Percentiles rank a stretch among this genome's conserved stretches.
Evolutionary conservation across 2,329 filamentous ascomycete genomes (phyloP).

Genomic region (Diatrype stigma): DNA sequence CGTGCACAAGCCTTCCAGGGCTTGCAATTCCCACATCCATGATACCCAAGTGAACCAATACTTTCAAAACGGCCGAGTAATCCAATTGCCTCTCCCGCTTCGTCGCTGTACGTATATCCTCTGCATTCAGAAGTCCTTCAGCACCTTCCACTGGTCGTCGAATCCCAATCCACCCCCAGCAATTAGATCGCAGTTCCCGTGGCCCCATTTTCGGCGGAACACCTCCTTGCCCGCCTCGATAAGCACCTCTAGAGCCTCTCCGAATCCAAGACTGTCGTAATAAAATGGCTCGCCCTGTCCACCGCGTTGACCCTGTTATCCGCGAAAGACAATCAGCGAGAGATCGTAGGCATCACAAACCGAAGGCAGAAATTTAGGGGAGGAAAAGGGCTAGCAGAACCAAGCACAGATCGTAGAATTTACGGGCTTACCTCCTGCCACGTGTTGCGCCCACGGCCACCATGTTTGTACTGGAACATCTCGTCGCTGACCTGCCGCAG

Average conservation of each 20-base stretch:
- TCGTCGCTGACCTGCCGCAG: constrained; percentile 24
- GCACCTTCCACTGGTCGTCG: constrained; percentile 45
- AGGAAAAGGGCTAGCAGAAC: no score
- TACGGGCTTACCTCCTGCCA: constrained; percentile 30
- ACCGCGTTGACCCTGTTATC: constrained; percentile 29
- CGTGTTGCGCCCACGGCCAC: constrained; percentile 33
- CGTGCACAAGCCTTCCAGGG: not conserved
- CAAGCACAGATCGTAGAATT: not conserved
- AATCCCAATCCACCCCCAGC: constrained; percentile 30
- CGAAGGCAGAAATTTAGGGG: no score
- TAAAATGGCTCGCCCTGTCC: constrained; percentile 40
- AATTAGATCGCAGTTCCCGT: constrained; percentile 39
- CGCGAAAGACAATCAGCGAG: not conserved
- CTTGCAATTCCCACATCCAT: not conserved
- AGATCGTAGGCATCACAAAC: no score
- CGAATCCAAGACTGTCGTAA: constrained; percentile 32
- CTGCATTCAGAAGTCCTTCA: constrained; percentile 29
- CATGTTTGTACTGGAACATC: constrained; percentile 41
- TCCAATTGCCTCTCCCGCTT: no score
- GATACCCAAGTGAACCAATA: not conserved
- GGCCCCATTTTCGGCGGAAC: constrained; percentile 42
- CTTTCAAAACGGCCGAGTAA: not conserved
- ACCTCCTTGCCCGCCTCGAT: constrained; percentile 30
- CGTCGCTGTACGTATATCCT: no score
- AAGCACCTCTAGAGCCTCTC: constrained; percentile 28